Evolutionary conservation across 2,329 filamentous ascomycete species (phyloP), one percentile per base, ranked within the genome.

Genomic region (Elsinoe arachidis): DNA sequence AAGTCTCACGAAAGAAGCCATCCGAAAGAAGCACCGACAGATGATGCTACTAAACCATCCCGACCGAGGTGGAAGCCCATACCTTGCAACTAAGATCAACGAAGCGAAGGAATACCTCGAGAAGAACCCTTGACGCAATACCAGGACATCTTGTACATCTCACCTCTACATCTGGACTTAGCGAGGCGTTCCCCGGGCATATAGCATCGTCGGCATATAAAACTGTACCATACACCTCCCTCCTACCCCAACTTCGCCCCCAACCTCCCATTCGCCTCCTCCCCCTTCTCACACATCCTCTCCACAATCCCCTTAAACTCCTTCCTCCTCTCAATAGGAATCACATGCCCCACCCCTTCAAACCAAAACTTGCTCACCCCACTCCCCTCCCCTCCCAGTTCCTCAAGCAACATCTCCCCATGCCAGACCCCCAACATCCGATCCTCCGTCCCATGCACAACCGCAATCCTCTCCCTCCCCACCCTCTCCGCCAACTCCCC

Each of bases 1-100:
- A 61, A 83, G 85, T 65, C 71, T 96, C 61, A 93, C 86, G 59
- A 95, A 95, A 74, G 92, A 97, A 47, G 93, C 95, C 70, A 79
- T 99, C 66, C 89, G 93, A 70, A 96, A 96, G 76, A 90, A 91
- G 65, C 93, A 99, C 75, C 86, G 93, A 62, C 90, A 86, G 56
- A 83, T 97, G 64, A 99, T 99, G 92, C 83, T 99, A 58, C 79
- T 96, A 63, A 99, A 99, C 79, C 93, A 99, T 73, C 93, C 93
- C 62, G 93, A 99, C 79, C 87, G 93, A 69, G 93, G 93, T 63
- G 93, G 93, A 38, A 96, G 90, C 69, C 93, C 93, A 6, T 99
- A 97, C 70, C 77, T 99, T 44, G 93, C 93, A 12, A 96, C 91
- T 56, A 99, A 99, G 74, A 87, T 99, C 70, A 99, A 99, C 75